Evolutionary conservation across 2,329 filamentous ascomycete genomes (phyloP).

Genomic region (Monosporascus sp.): DNA sequence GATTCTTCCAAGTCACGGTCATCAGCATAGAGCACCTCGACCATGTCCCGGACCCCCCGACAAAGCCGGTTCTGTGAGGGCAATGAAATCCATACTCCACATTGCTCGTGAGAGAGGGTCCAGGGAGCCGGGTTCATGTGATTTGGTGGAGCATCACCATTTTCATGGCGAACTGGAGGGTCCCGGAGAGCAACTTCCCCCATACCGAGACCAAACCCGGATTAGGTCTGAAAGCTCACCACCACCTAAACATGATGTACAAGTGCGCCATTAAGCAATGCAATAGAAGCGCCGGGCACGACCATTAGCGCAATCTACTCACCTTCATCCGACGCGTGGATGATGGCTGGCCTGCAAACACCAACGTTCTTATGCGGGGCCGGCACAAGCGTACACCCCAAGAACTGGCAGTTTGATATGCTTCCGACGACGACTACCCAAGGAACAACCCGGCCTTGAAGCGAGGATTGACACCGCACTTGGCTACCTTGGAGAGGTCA

Average conservation of each 20-base stretch:
- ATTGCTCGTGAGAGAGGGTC: not conserved
- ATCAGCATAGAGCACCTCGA: conserved; percentile 1
- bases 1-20: not conserved
- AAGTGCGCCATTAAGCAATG: not conserved
- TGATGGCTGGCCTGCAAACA: not conserved
- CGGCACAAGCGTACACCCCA: not conserved
- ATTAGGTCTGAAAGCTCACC: too few relatives aligned
- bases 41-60: not conserved
- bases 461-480: not conserved
- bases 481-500: not conserved
- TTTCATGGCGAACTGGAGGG: not conserved
- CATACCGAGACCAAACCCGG: not conserved
- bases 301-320: too few relatives aligned
- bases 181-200: not conserved
- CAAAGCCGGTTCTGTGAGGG: not conserved
- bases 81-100: not conserved
- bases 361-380: not conserved
- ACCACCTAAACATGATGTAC: not conserved
- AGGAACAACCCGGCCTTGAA: not conserved
- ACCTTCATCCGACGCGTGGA: not conserved
- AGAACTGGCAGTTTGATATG: not conserved
- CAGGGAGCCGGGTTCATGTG: not conserved
- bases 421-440: not conserved
- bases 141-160: not conserved
- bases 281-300: too few relatives aligned